Evolutionary conservation across 345 rosid species (phyloP), one percentile per base, ranked within the genome.

Genomic region (Conringia planisiliqua): DNA sequence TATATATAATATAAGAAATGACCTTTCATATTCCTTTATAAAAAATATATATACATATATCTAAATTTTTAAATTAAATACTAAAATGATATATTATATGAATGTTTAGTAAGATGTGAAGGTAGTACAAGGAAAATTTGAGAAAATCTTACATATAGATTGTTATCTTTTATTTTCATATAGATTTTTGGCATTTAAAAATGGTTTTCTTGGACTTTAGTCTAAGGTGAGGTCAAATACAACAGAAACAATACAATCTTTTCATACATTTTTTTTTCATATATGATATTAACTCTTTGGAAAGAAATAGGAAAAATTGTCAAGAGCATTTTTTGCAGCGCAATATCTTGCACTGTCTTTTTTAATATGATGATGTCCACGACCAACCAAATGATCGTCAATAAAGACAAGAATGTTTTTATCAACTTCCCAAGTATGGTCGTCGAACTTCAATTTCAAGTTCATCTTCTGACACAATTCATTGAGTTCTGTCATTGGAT

Each of bases 311-410:
- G 10, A 11, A 39, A 91, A 78, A 10, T 86, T 83, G 44, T 84
- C 77, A 0, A 89, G 36, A 0, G 92, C 92, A 74, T 85, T 79
- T 58, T 84, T 85, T 2, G 97, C 95, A 1, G 95, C 97, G 11
- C 85, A 78, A 20, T 86, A 82, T 0, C 72, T 76, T 0, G 92
- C 95, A 64, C 83, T 81, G 7, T 83, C 90, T 62, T 89, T 91
- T 81, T 84, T 91, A 0, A 32, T 3, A 20, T 26, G 54, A 63
- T 82, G 82, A 0, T 64, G 29, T 2, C 79, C 91, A 55, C 52
- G 79, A 4, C 92, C 95, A 22, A 82, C 82, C 1, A 72, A 48
- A 33, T 29, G 66, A 12, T 68, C 90, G 0, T 82, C 75, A 0
- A 86, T 32, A 4, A 79, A 80, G 1, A 90, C 87, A 66, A 74